These are phyloP conservation scores for Cicer bijugum DNA, from an alignment of 306 rosid genomes.

Conservation along the genomic window DNA sequence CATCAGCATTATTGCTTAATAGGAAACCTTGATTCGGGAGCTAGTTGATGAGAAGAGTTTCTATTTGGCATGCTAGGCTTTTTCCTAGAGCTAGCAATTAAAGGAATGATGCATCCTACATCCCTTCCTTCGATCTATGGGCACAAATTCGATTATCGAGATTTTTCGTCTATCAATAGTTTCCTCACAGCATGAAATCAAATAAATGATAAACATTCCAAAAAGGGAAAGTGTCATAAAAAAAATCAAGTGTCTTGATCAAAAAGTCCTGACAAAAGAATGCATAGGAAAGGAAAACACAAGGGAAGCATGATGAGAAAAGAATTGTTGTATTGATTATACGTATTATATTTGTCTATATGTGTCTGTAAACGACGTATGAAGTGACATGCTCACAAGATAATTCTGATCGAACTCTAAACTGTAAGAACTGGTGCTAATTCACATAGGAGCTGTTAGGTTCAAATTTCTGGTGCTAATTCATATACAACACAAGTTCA, in stretches of 20 bases:
- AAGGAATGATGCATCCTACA: conserved; percentile 40
- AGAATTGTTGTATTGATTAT: neutral
- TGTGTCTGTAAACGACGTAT: too few relatives aligned
- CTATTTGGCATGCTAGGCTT: conserved; percentile 87
- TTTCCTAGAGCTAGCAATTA: conserved; percentile 74
- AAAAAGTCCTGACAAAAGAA: neutral
- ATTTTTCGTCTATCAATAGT: conserved; percentile 71
- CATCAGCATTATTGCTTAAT: conserved; percentile 74
- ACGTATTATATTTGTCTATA: neutral
- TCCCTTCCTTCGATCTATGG: conserved; percentile 55
- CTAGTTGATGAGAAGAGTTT: conserved; percentile 90
- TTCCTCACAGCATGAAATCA: conserved; percentile 21
- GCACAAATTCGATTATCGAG: conserved; percentile 68
- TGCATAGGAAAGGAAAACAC: conserved; percentile 2
- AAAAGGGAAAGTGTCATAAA: neutral
- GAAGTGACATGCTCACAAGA: too few relatives aligned
- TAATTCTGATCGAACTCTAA: too few relatives aligned
- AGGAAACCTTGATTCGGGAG: conserved; percentile 75
- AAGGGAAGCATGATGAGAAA: neutral
- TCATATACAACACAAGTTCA: too few relatives aligned
- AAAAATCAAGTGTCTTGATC: neutral
- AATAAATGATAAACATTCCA: conserved; percentile 11
- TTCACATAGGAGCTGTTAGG: too few relatives aligned
- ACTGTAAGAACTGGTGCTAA: too few relatives aligned
- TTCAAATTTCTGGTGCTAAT: too few relatives aligned